phyloP scores from a whole-genome alignment of 1,284 basidiomycete species.

The Anthracocystis walkeri region DNA sequence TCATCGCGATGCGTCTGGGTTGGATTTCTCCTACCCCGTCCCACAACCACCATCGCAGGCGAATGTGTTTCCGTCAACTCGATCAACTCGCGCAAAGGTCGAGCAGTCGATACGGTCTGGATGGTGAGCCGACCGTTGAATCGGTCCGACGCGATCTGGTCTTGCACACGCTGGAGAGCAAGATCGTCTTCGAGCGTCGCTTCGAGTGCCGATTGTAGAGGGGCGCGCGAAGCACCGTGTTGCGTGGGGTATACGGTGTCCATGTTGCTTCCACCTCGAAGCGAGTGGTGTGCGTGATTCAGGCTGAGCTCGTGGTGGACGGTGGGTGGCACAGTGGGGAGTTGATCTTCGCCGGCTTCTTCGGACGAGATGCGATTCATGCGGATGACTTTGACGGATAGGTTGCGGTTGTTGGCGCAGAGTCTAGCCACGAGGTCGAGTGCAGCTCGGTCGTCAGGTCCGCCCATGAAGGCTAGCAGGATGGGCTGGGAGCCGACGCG shows the following conservation, averaged over 20 bases:
- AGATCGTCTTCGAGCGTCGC: conserved; percentile 60
- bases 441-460: conserved; percentile 88
- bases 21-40: conserved; percentile 56
- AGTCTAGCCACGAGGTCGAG: conserved; percentile 70
- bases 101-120: conserved; percentile 28
- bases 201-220: conserved; percentile 45
- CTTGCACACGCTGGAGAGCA: conserved; percentile 46
- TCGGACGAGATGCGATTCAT: conserved; percentile 47
- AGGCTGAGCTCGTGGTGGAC: conserved; percentile 56
- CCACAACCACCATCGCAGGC: conserved; percentile 57
- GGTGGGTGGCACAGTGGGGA: conserved; percentile 55
- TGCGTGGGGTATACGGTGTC: conserved; percentile 61
- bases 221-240: conserved; percentile 8
- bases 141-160: conserved; percentile 34
- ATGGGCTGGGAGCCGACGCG: conserved; percentile 72
- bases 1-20: conserved; percentile 63
- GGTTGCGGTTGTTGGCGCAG: conserved; percentile 49
- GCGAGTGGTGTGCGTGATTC: conserved; percentile 13
- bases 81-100: conserved; percentile 42
- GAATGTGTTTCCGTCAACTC: conserved; percentile 24
- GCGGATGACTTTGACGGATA: conserved; percentile 50
- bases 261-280: conserved; percentile 31
- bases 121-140: conserved; percentile 31
- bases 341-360: conserved; percentile 42
- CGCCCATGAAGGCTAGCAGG: conserved; percentile 90